Percentiles rank a stretch among this genome's conserved stretches.
Evolutionary conservation across 495 filamentous ascomycete species (phyloP).

Genomic region (Trichoderma virens): DNA sequence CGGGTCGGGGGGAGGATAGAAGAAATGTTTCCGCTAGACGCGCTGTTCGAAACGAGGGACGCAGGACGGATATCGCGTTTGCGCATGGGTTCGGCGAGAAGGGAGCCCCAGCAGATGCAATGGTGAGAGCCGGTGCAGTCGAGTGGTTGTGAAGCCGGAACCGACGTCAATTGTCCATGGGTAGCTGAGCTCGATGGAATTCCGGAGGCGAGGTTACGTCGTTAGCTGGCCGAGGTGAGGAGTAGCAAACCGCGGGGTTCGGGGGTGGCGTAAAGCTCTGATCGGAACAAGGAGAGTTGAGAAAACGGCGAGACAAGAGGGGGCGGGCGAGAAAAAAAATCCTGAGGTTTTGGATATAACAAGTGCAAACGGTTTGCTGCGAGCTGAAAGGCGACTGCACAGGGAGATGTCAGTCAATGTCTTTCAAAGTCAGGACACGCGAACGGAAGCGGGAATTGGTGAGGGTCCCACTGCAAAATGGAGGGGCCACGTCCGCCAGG

Average conservation of each 20-base stretch:
- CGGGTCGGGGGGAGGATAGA: background rate
- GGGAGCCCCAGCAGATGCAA: background rate
- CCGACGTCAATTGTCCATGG: conserved; percentile 3
- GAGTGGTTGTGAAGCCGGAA: background rate
- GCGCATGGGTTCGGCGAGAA: conserved; percentile 3
- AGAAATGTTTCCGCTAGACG: conserved; percentile 3
- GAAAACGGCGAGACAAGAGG: background rate
- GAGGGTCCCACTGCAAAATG: conserved; percentile 6
- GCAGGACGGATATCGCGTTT: background rate
- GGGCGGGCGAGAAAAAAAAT: background rate
- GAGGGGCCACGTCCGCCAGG: background rate
- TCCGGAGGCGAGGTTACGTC: background rate
- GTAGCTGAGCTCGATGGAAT: background rate
- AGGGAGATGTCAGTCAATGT: conserved; percentile 4
- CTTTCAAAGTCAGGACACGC: conserved; percentile 6
- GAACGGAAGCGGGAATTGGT: conserved; percentile 8
- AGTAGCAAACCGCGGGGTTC: conserved; percentile 7
- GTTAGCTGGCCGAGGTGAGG: background rate
- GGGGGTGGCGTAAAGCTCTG: background rate
- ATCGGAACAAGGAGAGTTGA: background rate
- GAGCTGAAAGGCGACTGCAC: conserved; percentile 2
- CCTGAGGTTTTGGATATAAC: background rate
- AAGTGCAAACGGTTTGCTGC: background rate
- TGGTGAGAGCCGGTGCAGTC: background rate
- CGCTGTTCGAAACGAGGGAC: conserved; percentile 9